Conservation (phyloP, 2,329 filamentous ascomycete species). For the Cercospora sp. region DNA sequence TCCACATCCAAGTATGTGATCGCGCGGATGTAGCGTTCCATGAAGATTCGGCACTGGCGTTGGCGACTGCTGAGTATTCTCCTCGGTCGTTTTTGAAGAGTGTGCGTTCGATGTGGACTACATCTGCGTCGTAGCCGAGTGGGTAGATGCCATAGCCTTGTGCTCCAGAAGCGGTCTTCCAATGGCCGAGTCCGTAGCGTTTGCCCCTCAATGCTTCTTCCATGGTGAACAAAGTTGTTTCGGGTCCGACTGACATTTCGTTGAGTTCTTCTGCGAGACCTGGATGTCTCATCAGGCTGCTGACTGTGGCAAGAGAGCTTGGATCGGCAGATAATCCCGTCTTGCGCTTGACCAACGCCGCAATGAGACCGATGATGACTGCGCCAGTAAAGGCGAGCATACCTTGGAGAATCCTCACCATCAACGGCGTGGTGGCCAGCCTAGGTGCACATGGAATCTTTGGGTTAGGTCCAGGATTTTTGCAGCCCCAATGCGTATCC, state of each 20-base stretch:
- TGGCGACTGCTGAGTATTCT: background rate
- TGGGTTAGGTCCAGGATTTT: background rate
- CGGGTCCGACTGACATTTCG: constrained; percentile 16
- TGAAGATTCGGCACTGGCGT: background rate
- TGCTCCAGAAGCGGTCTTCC: constrained; percentile 12
- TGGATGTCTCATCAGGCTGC: constrained; percentile 23
- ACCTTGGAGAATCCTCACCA: constrained; percentile 25
- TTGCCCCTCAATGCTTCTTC: constrained; percentile 13
- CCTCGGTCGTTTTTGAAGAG: background rate
- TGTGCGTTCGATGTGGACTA: background rate
- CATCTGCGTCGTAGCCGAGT: constrained; percentile 2
- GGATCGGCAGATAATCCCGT: constrained; percentile 24
- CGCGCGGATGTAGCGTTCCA: background rate
- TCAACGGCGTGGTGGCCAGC: constrained; percentile 15
- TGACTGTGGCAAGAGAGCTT: constrained; percentile 25
- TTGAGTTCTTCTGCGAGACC: constrained; percentile 22
- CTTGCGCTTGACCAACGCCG: constrained; percentile 7
- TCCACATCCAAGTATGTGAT: constrained; percentile 16
- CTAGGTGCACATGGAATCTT: constrained; percentile 14
- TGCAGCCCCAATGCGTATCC: constrained; percentile 13
- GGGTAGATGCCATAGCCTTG: constrained; percentile 14
- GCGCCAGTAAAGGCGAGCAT: constrained; percentile 22
- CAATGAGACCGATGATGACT: constrained; percentile 14
- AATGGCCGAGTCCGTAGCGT: constrained; percentile 20
- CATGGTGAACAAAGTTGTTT: constrained; percentile 11